Evolutionary conservation across 306 rosid genomes (phyloP), one percentile per base, ranked within the genome.

Genomic region (Vachellia pachyceras): DNA sequence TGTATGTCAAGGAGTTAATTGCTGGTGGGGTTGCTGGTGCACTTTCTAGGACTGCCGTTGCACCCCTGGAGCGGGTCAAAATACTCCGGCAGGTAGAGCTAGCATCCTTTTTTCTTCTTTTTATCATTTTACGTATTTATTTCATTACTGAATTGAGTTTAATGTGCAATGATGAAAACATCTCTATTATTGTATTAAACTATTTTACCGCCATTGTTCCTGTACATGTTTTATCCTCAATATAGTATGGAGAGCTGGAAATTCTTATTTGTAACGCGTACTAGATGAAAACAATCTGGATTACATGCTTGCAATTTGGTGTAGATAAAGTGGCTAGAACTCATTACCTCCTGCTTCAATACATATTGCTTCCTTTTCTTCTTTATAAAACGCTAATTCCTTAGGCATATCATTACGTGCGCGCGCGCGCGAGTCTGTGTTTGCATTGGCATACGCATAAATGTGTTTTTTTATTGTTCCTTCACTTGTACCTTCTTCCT

Each of bases 21-120:
- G 97, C 99, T 14, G 98, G 99, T 22, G 99, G 98, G 0, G 83
- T 89, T 71, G 99, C 99, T 13, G 99, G 99, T 33, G 98, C 92
- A 17, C 92, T 96, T 76, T 80, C 99, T 36, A 96, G 92, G 86
- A 87, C 92, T 35, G 35, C 93, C 6, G 94, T 95, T 80, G 99
- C 99, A 0, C 99, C 99, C n/a, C 85, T 96, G 20, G 99, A 96
- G 82, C 81, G 99, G 42, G 93, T 86, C 82, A 96, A 96, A 87
- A 96, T 96, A 60, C 92, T 96, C 29, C 88, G 97, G 97, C 99
- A 96, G 99, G 99, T 95, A 40, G n/a, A 46, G 99, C 92, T 36
- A 40, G 25, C 80, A 9, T 42, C 25, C 25, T 25, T 17, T 60
- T 58, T 58, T 3, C 63, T 1, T 29, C 47, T 69, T 52, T 36